Evolutionary conservation across 345 rosid species (phyloP), one percentile per base, ranked within the genome.

Genomic region (Acer saccharum): DNA sequence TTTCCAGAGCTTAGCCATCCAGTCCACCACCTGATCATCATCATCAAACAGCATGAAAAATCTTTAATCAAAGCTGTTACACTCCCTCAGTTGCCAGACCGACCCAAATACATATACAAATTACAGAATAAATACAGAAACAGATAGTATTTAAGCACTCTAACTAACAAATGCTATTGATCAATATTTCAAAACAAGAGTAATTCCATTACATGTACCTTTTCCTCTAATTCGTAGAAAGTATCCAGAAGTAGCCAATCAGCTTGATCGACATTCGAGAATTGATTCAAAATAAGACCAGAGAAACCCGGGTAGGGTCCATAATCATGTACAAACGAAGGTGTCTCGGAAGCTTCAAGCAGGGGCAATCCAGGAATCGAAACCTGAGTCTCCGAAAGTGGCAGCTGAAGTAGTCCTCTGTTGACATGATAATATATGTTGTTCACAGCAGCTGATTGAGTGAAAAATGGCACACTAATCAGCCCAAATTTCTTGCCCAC

Each of bases 401-500:
- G 88, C 6, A 78, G 44, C 14, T 46, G 50, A 44, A 85, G 80
- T 3, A 73, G 27, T 23, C 84, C 84, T 21, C 16, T 25, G 2
- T 68, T 52, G 12, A 79, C 71, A 64, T 83, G 86, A 55, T 81
- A 85, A 68, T 83, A 81, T 2, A 81, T 65, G 62, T 10, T 52
- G 68, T 82, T 77, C 4, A 82, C 88, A 70, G 83, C 77, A 73
- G 86, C 81, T 2, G 84, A 60, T 21, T 85, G 86, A 8, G 86
- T 85, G 62, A 78, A 77, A 69, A 85, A 85, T 64, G 18, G 72
- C 8, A 72, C 86, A 13, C 77, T 64, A 0, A 20, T 3, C 9
- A 82, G 1, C 12, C 82, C 86, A 58, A 78, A 80, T 63, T 61
- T 55, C 82, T 82, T 85, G 9, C 86, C 84, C 0, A 78, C 76